phyloP scores from a whole-genome alignment of 108 stramenopile genomes.

The Pseudonitzschia multiseries region DNA sequence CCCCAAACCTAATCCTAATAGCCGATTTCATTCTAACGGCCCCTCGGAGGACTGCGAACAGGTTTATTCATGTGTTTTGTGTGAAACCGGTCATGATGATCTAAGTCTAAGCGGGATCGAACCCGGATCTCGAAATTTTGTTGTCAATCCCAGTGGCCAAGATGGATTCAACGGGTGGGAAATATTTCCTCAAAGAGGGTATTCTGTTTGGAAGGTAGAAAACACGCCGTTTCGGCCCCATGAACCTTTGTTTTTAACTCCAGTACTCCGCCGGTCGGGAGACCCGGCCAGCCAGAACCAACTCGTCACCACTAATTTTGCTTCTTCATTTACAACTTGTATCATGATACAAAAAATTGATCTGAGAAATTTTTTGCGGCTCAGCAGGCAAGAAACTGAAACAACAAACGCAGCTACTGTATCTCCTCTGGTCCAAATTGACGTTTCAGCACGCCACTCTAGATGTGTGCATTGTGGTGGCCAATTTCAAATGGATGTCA shows the following conservation, averaged over 20 bases:
- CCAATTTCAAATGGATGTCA: too few relatives aligned
- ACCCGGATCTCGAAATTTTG: slow-evolving; percentile 59
- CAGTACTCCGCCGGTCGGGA: slow-evolving; percentile 42
- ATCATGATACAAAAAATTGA: slow-evolving; percentile 53
- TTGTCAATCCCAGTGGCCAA: slow-evolving; percentile 60
- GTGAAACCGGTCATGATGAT: slow-evolving; percentile 18
- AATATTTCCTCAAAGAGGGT: too few relatives aligned
- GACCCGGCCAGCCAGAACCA: slow-evolving; percentile 27
- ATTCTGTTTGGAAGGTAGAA: background rate
- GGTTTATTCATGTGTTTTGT: slow-evolving; percentile 56
- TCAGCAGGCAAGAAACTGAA: background rate
- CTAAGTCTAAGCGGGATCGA: background rate
- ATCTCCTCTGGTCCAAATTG: too few relatives aligned
- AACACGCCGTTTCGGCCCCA: background rate
- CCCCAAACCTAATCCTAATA: slow-evolving; percentile 38
- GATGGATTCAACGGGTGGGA: slow-evolving; percentile 22
- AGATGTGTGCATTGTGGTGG: too few relatives aligned
- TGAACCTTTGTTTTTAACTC: background rate
- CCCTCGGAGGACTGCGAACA: slow-evolving; percentile 49
- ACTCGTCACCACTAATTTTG: slow-evolving; percentile 55
- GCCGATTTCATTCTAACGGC: slow-evolving; percentile 53
- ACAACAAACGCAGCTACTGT: background rate
- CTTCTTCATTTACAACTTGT: slow-evolving; percentile 46
- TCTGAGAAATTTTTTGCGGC: slow-evolving; percentile 10
- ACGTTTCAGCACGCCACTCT: too few relatives aligned